Conservation (phyloP, 140 eudicot genomes). For the Oenanthe javanica region DNA sequence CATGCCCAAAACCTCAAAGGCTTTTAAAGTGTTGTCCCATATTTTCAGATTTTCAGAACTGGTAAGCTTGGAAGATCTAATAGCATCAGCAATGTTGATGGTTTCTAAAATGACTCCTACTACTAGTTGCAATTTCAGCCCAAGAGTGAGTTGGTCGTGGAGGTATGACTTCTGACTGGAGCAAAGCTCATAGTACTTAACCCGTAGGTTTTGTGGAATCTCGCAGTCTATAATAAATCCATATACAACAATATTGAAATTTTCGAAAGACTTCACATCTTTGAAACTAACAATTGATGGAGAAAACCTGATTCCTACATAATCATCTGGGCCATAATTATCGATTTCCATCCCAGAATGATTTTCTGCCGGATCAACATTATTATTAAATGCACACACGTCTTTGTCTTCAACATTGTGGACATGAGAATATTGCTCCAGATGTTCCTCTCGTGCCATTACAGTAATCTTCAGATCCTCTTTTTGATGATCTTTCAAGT, state of each 20-base stretch:
- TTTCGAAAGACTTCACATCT: conserved; percentile 30
- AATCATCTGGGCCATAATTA: conserved; percentile 16
- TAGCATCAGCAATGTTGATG: no score
- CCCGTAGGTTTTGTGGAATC: conserved; percentile 33
- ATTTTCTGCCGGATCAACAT: conserved; percentile 11
- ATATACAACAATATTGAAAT: conserved; percentile 49
- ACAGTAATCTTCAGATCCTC: not conserved
- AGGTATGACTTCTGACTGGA: not conserved
- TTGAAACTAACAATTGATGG: conserved; percentile 32
- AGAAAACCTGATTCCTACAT: conserved; percentile 43
- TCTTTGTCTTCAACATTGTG: conserved; percentile 9
- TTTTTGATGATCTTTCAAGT: not conserved
- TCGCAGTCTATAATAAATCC: conserved; percentile 51
- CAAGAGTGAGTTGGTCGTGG: conserved; percentile 27
- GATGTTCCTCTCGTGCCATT: not conserved
- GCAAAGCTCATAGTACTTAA: conserved; percentile 49
- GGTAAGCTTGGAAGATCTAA: conserved; percentile 20
- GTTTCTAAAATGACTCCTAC: conserved; percentile 34
- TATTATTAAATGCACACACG: not conserved
- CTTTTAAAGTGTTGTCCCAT: conserved; percentile 63
- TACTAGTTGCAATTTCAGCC: conserved; percentile 47
- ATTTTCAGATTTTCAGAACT: conserved; percentile 27
- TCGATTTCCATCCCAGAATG: conserved; percentile 20
- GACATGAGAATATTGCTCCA: not conserved
- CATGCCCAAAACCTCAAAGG: conserved; percentile 65